phyloP scores from a whole-genome alignment of 331 rosid genomes.

The Malus hybrid region DNA sequence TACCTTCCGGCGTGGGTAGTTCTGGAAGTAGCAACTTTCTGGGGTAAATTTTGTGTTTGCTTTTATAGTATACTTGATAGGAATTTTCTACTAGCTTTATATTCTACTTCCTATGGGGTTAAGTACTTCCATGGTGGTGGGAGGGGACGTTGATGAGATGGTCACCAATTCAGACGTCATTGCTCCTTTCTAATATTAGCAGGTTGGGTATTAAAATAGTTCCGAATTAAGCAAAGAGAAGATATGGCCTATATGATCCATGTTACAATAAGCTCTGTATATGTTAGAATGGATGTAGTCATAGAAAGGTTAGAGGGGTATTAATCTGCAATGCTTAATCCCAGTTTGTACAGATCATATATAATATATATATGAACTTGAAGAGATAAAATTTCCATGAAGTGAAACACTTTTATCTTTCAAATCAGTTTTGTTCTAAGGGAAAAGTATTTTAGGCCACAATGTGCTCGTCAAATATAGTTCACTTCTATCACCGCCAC shows the following conservation, averaged over 20 bases:
- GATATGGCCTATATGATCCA: constrained; percentile 4
- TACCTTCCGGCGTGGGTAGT: constrained; percentile 37
- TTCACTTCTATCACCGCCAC: too few relatives aligned
- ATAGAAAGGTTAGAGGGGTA: background rate
- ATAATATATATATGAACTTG: too few relatives aligned
- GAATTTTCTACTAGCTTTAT: background rate
- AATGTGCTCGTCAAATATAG: too few relatives aligned
- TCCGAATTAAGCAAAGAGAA: background rate
- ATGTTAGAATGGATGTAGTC: constrained; percentile 11
- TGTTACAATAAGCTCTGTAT: constrained; percentile 9
- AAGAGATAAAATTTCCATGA: too few relatives aligned
- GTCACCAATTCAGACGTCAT: too few relatives aligned
- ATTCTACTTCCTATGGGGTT: background rate
- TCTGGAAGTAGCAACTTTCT: constrained; percentile 39
- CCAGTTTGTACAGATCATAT: constrained; percentile 7
- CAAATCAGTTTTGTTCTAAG: too few relatives aligned
- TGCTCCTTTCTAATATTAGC: too few relatives aligned
- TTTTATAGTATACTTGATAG: background rate
- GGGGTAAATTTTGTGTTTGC: background rate
- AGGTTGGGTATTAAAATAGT: background rate
- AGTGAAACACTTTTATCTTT: too few relatives aligned
- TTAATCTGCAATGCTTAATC: background rate
- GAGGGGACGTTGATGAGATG: too few relatives aligned
- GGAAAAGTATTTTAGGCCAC: too few relatives aligned
- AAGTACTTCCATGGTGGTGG: too few relatives aligned